Percentiles rank a stretch among this genome's conserved stretches.
phyloP scores from a whole-genome alignment of 2,329 filamentous ascomycete genomes.

The Curvularia sp. region DNA sequence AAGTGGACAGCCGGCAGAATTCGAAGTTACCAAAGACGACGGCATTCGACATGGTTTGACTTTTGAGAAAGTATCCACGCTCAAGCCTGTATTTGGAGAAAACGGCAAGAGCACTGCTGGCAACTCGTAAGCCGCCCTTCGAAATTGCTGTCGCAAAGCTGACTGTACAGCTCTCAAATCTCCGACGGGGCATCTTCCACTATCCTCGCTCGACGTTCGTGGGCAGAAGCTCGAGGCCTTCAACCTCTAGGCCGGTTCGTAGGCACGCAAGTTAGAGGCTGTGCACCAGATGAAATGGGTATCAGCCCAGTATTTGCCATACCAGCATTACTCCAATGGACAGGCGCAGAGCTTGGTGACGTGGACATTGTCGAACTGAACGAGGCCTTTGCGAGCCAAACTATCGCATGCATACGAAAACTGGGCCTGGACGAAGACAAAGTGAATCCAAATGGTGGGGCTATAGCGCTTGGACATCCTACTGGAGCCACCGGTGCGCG shows the following conservation, averaged over 20 bases:
- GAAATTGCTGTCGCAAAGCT: slow-evolving; percentile 1
- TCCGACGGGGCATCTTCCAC: slow-evolving; percentile 92
- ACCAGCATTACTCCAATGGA: slow-evolving; percentile 80
- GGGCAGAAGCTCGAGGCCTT: slow-evolving; percentile 82
- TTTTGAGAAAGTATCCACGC: slow-evolving; percentile 78
- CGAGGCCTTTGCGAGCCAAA: slow-evolving; percentile 97
- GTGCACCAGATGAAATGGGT: slow-evolving; percentile 94
- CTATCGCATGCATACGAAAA: slow-evolving; percentile 78
- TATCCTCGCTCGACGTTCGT: slow-evolving; percentile 90
- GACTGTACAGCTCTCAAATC: slow-evolving; percentile 74
- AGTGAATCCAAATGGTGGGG: slow-evolving; percentile 82
- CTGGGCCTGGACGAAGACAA: slow-evolving; percentile 74
- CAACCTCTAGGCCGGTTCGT: slow-evolving; percentile 94
- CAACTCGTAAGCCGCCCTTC: slow-evolving; percentile 60
- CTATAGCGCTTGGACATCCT: slow-evolving; percentile 83
- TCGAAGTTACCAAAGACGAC: slow-evolving; percentile 84
- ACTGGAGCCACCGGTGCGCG: slow-evolving; percentile 76
- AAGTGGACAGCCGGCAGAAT: slow-evolving; percentile 74
- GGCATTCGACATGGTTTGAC: slow-evolving; percentile 91
- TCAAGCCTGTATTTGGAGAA: slow-evolving; percentile 87
- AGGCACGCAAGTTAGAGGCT: slow-evolving; percentile 86
- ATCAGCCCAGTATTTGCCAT: slow-evolving; percentile 79
- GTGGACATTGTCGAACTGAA: slow-evolving; percentile 92
- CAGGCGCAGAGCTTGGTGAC: slow-evolving; percentile 78
- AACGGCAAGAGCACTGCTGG: slow-evolving; percentile 92